phyloP scores from a whole-genome alignment of 148 eudicot species.

The Chenopodium berlandieri region DNA sequence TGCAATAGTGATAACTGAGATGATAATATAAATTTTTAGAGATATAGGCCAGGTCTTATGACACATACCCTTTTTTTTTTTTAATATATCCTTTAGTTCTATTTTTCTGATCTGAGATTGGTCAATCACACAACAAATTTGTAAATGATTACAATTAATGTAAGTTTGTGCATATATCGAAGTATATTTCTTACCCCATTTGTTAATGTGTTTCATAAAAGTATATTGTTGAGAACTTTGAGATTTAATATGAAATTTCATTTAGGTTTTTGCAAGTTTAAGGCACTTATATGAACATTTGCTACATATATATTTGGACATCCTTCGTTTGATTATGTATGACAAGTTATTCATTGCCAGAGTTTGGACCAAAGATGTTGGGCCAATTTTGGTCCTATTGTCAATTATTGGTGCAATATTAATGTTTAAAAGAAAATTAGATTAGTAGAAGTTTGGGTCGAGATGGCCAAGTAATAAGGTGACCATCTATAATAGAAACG shows the following conservation, averaged over 20 bases:
- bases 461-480: no score
- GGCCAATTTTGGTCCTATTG: no score
- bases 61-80: background rate
- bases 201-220: no score
- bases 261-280: background rate
- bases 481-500: no score
- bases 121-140: background rate
- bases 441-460: no score
- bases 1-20: constrained; percentile 24
- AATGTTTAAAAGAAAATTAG: no score
- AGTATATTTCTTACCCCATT: background rate
- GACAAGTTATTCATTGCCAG: no score
- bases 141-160: constrained; percentile 21
- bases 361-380: no score
- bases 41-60: constrained; percentile 10
- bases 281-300: background rate
- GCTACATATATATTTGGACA: no score
- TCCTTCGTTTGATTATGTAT: no score
- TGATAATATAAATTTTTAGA: background rate
- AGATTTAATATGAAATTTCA: background rate
- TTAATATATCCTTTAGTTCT: background rate
- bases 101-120: background rate
- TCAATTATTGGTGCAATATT: no score
- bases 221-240: no score
- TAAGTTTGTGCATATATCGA: constrained; percentile 7